A percentile compares a stretch with the other conserved stretches of the same genome.
Evolutionary conservation across 495 filamentous ascomycete species (phyloP).

Genomic region (Acidomyces sp.): DNA sequence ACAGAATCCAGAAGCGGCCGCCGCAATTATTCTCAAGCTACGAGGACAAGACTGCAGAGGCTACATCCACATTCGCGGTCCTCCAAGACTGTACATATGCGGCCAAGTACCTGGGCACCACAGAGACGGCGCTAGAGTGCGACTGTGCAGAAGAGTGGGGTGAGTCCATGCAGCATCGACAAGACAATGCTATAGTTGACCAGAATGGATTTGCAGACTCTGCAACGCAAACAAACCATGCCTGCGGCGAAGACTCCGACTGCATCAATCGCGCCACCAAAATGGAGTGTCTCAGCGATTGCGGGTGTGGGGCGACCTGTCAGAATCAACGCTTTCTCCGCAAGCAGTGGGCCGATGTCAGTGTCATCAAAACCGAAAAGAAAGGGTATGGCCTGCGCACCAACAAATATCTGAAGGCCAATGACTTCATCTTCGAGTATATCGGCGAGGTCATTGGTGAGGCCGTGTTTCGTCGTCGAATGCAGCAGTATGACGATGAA

Average conservation of each 20-base stretch:
- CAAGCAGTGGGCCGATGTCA: constrained; percentile 76
- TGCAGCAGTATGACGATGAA: constrained; percentile 82
- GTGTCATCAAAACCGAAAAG: constrained; percentile 93
- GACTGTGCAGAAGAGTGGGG: constrained; percentile 93
- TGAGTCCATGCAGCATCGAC: too few species aligned
- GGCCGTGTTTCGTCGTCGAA: constrained; percentile 68
- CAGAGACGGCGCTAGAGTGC: constrained; percentile 88
- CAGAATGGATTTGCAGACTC: constrained; percentile 42
- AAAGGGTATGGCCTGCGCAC: constrained; percentile 89
- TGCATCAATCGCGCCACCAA: constrained; percentile 98
- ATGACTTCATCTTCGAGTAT: constrained; percentile 96
- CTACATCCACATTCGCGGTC: constrained; percentile 61
- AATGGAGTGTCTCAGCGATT: constrained; percentile 83
- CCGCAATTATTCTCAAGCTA: constrained; percentile 55
- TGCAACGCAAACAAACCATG: constrained; percentile 51
- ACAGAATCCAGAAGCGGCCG: constrained; percentile 48
- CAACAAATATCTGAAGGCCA: constrained; percentile 56
- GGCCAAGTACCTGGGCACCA: constrained; percentile 75
- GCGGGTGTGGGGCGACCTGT: constrained; percentile 75
- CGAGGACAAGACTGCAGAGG: constrained; percentile 61
- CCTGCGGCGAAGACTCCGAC: constrained; percentile 92
- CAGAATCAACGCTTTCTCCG: constrained; percentile 93
- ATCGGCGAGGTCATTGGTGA: constrained; percentile 98
- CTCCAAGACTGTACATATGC: constrained; percentile 77
- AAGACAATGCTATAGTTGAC: too few species aligned